phyloP scores from a whole-genome alignment of 2,329 filamentous ascomycete genomes.

The Tricladium varicosporioides region DNA sequence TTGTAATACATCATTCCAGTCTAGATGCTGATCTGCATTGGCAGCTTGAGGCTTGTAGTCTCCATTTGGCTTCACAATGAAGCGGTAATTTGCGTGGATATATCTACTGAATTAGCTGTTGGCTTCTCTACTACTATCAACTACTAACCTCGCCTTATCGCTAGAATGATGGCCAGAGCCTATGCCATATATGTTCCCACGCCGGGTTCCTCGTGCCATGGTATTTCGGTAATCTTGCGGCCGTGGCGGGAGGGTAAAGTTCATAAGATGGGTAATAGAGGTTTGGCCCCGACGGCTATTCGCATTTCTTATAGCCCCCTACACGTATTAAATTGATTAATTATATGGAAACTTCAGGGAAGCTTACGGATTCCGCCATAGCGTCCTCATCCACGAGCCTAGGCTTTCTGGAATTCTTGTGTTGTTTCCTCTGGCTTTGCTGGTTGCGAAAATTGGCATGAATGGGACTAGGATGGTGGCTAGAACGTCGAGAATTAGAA shows the following conservation, averaged over 20 bases:
- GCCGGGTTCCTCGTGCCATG: slow-evolving; percentile 48
- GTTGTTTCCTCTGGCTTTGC: slow-evolving; percentile 76
- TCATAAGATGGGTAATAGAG: slow-evolving; percentile 94
- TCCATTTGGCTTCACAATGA: slow-evolving; percentile 82
- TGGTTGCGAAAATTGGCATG: slow-evolving; percentile 63
- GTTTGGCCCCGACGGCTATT: slow-evolving; percentile 85
- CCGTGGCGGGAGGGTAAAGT: slow-evolving; percentile 78
- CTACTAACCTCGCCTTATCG: slow-evolving; percentile 78
- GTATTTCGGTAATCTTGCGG: slow-evolving; percentile 56
- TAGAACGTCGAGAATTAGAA: slow-evolving; percentile 27
- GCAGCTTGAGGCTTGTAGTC: slow-evolving; percentile 77
- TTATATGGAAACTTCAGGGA: not conserved
- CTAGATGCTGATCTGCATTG: slow-evolving; percentile 84
- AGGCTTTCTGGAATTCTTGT: slow-evolving; percentile 77
- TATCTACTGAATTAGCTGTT: slow-evolving; percentile 51
- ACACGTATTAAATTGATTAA: slow-evolving; percentile 13
- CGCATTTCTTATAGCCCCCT: slow-evolving; percentile 55
- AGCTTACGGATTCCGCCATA: slow-evolving; percentile 74
- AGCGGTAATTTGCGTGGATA: slow-evolving; percentile 95
- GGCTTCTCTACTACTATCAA: slow-evolving; percentile 4
- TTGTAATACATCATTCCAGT: slow-evolving; percentile 89
- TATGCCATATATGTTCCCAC: slow-evolving; percentile 77
- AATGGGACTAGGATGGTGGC: slow-evolving; percentile 18
- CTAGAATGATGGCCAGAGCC: slow-evolving; percentile 86
- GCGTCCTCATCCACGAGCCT: slow-evolving; percentile 78